These are phyloP conservation scores for Fusarium piperis DNA, from an alignment of 2,329 filamentous ascomycete species.

Conservation along the genomic window DNA sequence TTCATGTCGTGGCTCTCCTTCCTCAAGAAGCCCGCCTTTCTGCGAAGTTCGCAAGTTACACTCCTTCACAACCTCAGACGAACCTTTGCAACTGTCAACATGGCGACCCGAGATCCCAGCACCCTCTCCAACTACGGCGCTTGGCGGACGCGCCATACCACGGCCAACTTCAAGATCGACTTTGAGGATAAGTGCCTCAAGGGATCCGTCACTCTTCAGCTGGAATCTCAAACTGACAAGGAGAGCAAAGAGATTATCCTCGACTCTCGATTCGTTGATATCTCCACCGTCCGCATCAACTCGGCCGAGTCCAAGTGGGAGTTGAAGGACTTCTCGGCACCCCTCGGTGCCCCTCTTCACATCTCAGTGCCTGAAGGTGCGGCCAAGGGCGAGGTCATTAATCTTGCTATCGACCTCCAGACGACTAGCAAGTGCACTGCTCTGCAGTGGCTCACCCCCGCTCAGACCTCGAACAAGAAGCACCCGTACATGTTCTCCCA, in stretches of 20 bases:
- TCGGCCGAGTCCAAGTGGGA: slow-evolving; percentile 72
- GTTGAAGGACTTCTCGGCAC: slow-evolving; percentile 74
- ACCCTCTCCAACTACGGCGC: slow-evolving; percentile 92
- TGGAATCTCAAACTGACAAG: slow-evolving; percentile 80
- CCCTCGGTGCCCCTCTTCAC: slow-evolving; percentile 78
- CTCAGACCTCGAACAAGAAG: slow-evolving; percentile 94
- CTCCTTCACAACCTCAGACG: slow-evolving; percentile 39
- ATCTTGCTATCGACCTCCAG: slow-evolving; percentile 73
- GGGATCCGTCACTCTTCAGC: slow-evolving; percentile 78
- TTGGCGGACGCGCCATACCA: slow-evolving; percentile 86
- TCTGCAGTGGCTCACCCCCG: slow-evolving; percentile 92
- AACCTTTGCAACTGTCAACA: slow-evolving; percentile 45
- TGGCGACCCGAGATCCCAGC: slow-evolving; percentile 77
- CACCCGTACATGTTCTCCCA: slow-evolving; percentile 98
- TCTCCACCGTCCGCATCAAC: slow-evolving; percentile 77
- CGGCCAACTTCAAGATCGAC: slow-evolving; percentile 82
- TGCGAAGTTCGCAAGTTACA: slow-evolving; percentile 37
- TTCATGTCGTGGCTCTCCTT: slow-evolving; percentile 44
- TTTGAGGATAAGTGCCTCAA: slow-evolving; percentile 82
- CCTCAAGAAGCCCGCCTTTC: slow-evolving; percentile 39
- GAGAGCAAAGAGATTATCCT: slow-evolving; percentile 82
- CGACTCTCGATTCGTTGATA: slow-evolving; percentile 85
- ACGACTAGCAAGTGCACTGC: slow-evolving; percentile 92
- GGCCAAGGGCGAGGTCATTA: slow-evolving; percentile 62
- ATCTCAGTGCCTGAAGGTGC: slow-evolving; percentile 68